Percentiles rank a stretch among this genome's conserved stretches.
phyloP scores from a whole-genome alignment of 108 stramenopile genomes.

The Fistulifera solaris region DNA sequence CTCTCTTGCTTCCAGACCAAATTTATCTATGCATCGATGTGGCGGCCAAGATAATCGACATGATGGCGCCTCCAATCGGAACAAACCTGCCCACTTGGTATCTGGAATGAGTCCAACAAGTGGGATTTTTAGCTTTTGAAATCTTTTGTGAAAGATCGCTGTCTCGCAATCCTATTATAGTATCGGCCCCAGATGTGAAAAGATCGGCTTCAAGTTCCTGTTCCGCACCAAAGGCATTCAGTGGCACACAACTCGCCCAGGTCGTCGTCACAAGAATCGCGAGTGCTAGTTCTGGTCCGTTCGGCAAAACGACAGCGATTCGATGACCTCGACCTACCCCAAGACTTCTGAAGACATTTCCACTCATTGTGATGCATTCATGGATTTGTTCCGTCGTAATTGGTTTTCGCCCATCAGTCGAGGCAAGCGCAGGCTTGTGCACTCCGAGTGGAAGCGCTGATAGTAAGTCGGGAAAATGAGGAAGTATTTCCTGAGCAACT shows the following conservation, averaged over 20 bases:
- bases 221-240: constrained; percentile 30
- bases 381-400: constrained; percentile 28
- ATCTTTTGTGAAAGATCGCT: constrained; percentile 14
- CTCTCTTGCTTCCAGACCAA: background rate
- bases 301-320: constrained; percentile 41
- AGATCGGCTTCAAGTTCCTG: constrained; percentile 36
- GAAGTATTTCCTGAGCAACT: constrained; percentile 36
- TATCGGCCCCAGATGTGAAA: constrained; percentile 7
- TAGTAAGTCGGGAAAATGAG: constrained; percentile 33
- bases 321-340: constrained; percentile 35
- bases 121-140: constrained; percentile 28
- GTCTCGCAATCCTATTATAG: constrained; percentile 22
- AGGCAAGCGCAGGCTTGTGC: background rate
- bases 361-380: constrained; percentile 28
- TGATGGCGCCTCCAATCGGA: constrained; percentile 13
- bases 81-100: constrained; percentile 26
- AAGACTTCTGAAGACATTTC: constrained; percentile 28
- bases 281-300: constrained; percentile 47
- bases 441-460: constrained; percentile 23
- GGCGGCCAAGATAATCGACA: background rate
- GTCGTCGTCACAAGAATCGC: constrained; percentile 27
- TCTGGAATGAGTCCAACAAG: constrained; percentile 20
- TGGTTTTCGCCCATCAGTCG: constrained; percentile 11
- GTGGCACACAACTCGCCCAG: constrained; percentile 45
- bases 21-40: background rate